Conservation (phyloP, 768 basidiomycete species). For the Lactarius tabidus region DNA sequence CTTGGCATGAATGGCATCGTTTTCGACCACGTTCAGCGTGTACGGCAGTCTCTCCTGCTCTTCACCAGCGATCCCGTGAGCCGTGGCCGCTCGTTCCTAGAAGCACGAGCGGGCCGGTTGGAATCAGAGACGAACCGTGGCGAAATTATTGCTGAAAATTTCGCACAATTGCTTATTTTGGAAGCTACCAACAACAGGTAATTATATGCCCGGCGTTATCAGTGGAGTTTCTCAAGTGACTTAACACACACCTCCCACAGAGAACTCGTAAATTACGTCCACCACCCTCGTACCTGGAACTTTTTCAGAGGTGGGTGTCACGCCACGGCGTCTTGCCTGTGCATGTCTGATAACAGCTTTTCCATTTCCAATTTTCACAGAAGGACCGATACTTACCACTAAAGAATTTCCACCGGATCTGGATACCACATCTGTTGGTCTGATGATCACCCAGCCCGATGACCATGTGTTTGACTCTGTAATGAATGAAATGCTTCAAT, state of each 20-base stretch:
- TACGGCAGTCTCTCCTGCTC: slow-evolving; percentile 45
- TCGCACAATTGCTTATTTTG: slow-evolving; percentile 54
- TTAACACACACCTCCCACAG: slow-evolving; percentile 29
- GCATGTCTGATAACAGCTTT: not conserved
- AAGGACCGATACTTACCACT: slow-evolving; percentile 38
- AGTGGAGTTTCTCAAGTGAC: not conserved
- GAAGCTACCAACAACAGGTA: slow-evolving; percentile 49
- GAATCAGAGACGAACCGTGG: slow-evolving; percentile 45
- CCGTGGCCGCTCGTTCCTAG: slow-evolving; percentile 42
- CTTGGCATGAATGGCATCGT: slow-evolving; percentile 54
- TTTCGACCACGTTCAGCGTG: slow-evolving; percentile 40
- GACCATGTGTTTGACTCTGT: slow-evolving; percentile 38
- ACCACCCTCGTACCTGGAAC: slow-evolving; percentile 46
- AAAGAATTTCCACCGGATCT: slow-evolving; percentile 51
- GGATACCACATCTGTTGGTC: slow-evolving; percentile 54
- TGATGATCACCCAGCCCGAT: slow-evolving; percentile 39
- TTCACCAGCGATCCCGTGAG: slow-evolving; percentile 44
- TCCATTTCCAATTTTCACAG: slow-evolving; percentile 33
- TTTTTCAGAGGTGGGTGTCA: slow-evolving; percentile 46
- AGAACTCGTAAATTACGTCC: slow-evolving; percentile 38
- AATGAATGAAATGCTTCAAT: slow-evolving; percentile 56
- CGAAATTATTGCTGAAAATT: slow-evolving; percentile 46
- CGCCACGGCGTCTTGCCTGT: slow-evolving; percentile 31
- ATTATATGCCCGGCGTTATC: slow-evolving; percentile 10
- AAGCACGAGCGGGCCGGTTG: slow-evolving; percentile 38